Evolutionary conservation across 441 rosid genomes (phyloP).

Genomic region (Erodium moschatum): DNA sequence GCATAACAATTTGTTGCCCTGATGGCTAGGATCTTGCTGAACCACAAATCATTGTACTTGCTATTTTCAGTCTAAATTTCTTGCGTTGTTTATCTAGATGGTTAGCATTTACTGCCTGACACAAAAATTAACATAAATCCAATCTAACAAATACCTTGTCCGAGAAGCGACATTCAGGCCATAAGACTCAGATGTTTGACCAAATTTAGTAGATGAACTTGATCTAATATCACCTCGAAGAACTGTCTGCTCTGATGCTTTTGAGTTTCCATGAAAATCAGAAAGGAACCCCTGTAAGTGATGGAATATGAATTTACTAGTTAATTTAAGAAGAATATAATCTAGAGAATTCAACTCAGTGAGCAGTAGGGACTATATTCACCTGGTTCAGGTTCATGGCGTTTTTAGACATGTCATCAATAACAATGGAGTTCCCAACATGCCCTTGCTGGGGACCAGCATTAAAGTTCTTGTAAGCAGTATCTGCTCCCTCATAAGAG

Average conservation of each 20-base stretch:
- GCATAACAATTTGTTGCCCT: too few relatives aligned
- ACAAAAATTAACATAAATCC: background rate
- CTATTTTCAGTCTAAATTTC: background rate
- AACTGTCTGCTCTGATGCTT: constrained; percentile 25
- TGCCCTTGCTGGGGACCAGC: constrained; percentile 26
- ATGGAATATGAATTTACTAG: background rate
- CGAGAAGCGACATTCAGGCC: constrained; percentile 21
- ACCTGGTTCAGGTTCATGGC: constrained; percentile 30
- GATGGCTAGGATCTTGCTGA: too few relatives aligned
- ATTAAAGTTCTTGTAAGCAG: constrained; percentile 17
- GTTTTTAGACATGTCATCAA: too few relatives aligned
- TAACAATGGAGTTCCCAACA: constrained; percentile 16
- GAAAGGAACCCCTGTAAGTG: constrained; percentile 23
- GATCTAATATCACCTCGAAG: constrained; percentile 20
- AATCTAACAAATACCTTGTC: constrained; percentile 24
- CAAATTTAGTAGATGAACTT: constrained; percentile 2
- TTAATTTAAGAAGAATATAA: background rate
- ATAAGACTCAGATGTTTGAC: constrained; percentile 17
- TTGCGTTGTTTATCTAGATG: background rate
- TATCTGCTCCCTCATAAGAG: constrained; percentile 17
- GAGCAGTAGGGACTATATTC: constrained; percentile 9
- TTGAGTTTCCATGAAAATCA: constrained; percentile 19
- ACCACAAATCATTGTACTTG: background rate
- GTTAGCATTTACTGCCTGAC: background rate
- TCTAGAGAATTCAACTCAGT: background rate